These are phyloP conservation scores for Schizophyllum commune DNA, from an alignment of 1,284 basidiomycete genomes.

Conservation along the genomic window DNA sequence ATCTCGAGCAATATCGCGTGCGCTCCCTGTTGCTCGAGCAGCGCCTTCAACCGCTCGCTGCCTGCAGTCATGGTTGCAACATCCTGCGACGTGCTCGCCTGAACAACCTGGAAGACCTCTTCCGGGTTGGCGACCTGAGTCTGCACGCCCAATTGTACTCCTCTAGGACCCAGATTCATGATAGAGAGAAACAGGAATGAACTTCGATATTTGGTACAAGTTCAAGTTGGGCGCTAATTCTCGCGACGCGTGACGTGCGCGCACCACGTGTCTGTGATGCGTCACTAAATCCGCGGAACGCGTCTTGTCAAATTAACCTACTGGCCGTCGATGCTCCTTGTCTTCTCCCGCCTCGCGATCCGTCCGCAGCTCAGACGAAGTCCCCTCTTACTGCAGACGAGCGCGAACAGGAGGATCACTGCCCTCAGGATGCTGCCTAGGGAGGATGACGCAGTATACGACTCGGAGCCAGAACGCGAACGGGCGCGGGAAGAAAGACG, in stretches of 20 bases:
- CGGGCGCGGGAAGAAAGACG: slow-evolving; percentile 23
- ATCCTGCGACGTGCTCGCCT: slow-evolving; percentile 64
- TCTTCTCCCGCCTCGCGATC: background rate
- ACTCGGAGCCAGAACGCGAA: slow-evolving; percentile 64
- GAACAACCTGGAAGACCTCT: slow-evolving; percentile 59
- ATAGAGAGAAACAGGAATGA: background rate
- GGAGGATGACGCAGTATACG: slow-evolving; percentile 42
- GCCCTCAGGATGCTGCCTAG: too few species aligned
- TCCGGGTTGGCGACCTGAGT: slow-evolving; percentile 36
- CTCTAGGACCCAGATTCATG: slow-evolving; percentile 7
- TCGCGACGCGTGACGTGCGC: background rate
- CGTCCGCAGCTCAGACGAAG: background rate
- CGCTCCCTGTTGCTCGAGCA: slow-evolving; percentile 59
- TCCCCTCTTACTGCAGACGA: background rate
- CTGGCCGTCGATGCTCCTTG: background rate
- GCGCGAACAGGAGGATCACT: background rate
- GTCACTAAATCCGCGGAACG: background rate
- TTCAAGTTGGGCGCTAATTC: background rate
- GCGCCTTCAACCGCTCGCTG: slow-evolving; percentile 52
- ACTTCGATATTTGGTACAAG: background rate
- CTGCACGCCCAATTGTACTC: slow-evolving; percentile 4
- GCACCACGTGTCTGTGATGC: background rate
- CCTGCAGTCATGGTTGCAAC: slow-evolving; percentile 50
- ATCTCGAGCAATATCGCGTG: slow-evolving; percentile 68
- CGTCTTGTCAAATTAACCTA: background rate